Base-by-base conservation (phyloP, 257 asterid genomes). In the Fraxinus americana region DNA sequence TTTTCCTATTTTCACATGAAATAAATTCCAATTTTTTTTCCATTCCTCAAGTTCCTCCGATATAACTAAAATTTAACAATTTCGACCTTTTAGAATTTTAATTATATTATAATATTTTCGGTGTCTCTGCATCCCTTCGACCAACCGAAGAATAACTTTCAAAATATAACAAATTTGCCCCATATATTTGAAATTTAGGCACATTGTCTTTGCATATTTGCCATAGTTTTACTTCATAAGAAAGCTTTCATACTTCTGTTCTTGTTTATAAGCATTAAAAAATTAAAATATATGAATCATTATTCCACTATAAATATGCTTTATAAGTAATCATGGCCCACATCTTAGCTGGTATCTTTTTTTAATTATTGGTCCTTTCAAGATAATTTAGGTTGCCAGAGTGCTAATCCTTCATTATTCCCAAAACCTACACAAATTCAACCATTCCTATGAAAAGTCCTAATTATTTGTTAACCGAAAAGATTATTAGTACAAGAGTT, bases 251-350 rank as follows among this genome's bases (percentile, higher is more conserved):
- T 17, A 54, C 19, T 54, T 54, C 1, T 54, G 11, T 16, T 19
- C 25, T 54, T 54, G 57, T 3, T 10, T 63, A 1, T 0, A 27
- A 63, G 69, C 25, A 21, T 12, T 63, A 8, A 27, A 25, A 23
- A 10, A 63, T 2, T 7, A 63, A 10, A 29, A 61, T 61, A 23
- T 17, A 50, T 17, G 61, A 50, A 61, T 61, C 67, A 61, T 61
- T n/a, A 61, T 61, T n/a, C 67, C 67, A 61, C 29, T 61, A 61
- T 61, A 21, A 21, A 61, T n/a, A 59, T 16, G 67, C 67, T 59
- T 59, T n/a, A 59, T 59, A 23, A 7, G 11, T 59, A 21, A 61
- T 61, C 67, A 61, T 8, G 67, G 32, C 21, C 67, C 67, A 61
- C 30, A n/a, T 21, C 67, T 61, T 61, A 61, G 67, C 67, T 23